Percentiles rank a stretch among this genome's conserved stretches.
Evolutionary conservation across 805 yeast species (phyloP).

Genomic region (Yamadazyma tumulicola): DNA sequence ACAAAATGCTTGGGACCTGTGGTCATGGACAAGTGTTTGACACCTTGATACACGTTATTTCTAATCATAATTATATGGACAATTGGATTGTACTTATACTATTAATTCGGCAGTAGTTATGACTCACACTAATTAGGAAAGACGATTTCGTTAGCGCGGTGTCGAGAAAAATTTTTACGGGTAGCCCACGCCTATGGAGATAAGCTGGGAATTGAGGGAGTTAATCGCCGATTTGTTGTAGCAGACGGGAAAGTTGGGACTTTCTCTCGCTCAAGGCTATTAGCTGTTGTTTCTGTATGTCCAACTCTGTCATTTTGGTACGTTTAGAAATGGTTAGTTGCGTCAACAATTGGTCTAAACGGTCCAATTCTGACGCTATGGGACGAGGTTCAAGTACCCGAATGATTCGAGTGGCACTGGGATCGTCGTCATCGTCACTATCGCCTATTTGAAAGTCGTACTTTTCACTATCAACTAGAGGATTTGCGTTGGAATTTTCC

Average conservation of each 20-base stretch:
- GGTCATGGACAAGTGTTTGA: constrained; percentile 4
- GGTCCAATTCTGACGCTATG: constrained; percentile 5
- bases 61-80: no score
- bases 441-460: constrained; percentile 13
- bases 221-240: no score
- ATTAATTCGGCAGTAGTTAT: constrained; percentile 6
- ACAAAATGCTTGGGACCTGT: constrained; percentile 63
- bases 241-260: no score
- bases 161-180: no score
- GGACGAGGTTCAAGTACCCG: constrained; percentile 8
- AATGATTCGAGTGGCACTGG: background rate
- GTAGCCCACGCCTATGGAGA: no score
- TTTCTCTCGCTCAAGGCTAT: constrained; percentile 1
- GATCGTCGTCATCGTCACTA: constrained; percentile 9
- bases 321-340: constrained; percentile 3
- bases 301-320: constrained; percentile 2
- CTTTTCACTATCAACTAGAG: constrained; percentile 6
- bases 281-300: constrained; percentile 6
- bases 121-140: no score
- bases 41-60: constrained; percentile 4
- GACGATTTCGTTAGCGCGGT: no score
- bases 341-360: constrained; percentile 5
- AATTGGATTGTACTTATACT: no score
- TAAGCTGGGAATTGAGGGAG: no score
- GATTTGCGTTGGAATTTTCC: background rate